Evolutionary conservation across 805 yeast species (phyloP), one percentile per base, ranked within the genome.

Genomic region (Cyberlindnera japonica): DNA sequence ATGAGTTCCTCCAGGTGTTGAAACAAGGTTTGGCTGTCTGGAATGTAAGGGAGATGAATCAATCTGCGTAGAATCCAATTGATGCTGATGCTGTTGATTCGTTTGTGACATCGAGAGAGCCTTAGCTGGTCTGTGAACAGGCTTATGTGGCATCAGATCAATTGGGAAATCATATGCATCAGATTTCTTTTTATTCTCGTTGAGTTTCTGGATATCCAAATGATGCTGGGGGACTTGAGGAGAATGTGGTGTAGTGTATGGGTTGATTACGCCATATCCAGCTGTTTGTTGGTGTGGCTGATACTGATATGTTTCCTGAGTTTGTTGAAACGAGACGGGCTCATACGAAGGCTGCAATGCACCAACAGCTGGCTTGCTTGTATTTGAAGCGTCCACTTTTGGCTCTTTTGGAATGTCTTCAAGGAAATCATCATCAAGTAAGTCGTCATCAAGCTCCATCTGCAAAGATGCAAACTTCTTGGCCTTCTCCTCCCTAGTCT

Each of bases 81-180:
- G 21, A 22, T 14, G n/a, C n/a, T 47, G 35, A 16, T 22, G 35
- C 28, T 44, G 43, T 23, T 40, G 48, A 16, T 32, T 31, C 31
- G 33, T 12, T 22, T 50, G 50, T 14, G 48, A 22, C 9, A 47
- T 47, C 7, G 61, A 50, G 15, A 51, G 43, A 5, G 54, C 35
- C 16, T 27, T 42, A 16, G 50, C 41, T 24, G 51, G 49, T 27
- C 35, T 46, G 15, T 37, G 49, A 8, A 37, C 34, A 19, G 41
- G 47, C 52, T 53, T 67, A 17, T 64, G 67, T 2, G 71, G 62
- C 11, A 81, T 61, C 32, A 83, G 56, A 33, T 69, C 77, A 16
- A 67, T 63, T 1, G 91, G 91, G 53, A 83, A 81, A 54, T 83
- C 93, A 51, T 81, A 83, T 0, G 89, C 88, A 62, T 82, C 87